These are phyloP conservation scores for Pelargonium cotyledonis DNA, from an alignment of 441 rosid species.

Conservation along the genomic window DNA sequence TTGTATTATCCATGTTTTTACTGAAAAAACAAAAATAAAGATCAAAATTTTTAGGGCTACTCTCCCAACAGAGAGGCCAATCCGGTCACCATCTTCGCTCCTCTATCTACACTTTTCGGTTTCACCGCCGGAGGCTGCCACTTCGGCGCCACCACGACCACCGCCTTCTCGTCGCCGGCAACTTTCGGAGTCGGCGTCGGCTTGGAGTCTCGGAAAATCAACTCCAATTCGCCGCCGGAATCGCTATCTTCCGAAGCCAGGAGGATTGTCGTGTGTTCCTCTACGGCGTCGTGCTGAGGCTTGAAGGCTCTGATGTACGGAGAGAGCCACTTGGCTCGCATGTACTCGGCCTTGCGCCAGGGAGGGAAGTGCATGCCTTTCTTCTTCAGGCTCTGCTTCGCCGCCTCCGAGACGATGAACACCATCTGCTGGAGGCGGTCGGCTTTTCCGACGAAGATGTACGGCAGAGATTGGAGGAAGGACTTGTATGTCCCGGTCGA, in stretches of 20 bases:
- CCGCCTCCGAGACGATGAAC: conserved; percentile 72
- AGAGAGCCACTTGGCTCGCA: conserved; percentile 88
- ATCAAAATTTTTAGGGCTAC: conserved; percentile 40
- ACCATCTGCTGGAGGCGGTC: conserved; percentile 74
- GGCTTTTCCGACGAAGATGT: conserved; percentile 71
- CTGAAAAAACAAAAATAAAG: background rate
- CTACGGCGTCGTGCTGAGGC: conserved; percentile 15
- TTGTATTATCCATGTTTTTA: too few species aligned
- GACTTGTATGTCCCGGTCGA: conserved; percentile 65
- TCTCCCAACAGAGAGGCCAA: conserved; percentile 72
- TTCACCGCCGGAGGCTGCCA: conserved; percentile 61
- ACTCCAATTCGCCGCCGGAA: conserved; percentile 41
- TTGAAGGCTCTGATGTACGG: conserved; percentile 33
- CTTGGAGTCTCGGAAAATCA: too few species aligned
- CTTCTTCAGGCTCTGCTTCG: conserved; percentile 79
- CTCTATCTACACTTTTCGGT: conserved; percentile 49
- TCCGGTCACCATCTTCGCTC: conserved; percentile 71
- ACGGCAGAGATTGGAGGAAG: conserved; percentile 66
- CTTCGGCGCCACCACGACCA: conserved; percentile 15
- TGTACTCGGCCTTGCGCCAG: conserved; percentile 83
- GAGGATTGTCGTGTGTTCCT: too few species aligned
- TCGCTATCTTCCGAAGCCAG: conserved; percentile 20
- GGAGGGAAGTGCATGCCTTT: conserved; percentile 90
- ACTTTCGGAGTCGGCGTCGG: too few species aligned
- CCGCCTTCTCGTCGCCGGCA: background rate